Conservation (phyloP, 208 protist genomes). For the Tritrichomonas foetus region DNA sequence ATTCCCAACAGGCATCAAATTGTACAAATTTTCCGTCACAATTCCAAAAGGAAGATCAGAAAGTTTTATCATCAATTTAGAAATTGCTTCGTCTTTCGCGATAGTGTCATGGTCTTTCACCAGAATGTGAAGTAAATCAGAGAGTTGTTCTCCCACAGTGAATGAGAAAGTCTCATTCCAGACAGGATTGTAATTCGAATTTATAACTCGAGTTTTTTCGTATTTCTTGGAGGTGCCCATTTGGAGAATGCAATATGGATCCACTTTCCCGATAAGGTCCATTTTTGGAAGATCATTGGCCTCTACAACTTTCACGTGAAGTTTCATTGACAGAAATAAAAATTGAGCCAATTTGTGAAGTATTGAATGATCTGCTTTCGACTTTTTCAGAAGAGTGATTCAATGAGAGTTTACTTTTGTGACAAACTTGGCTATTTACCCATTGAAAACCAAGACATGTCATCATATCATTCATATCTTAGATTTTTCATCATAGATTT, state of each 20-base stretch:
- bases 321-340: background rate
- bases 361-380: too few species aligned
- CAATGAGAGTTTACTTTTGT: too few species aligned
- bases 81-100: background rate
- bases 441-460: too few species aligned
- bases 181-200: background rate
- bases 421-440: too few species aligned
- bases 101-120: background rate
- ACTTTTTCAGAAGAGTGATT: too few species aligned
- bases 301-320: background rate
- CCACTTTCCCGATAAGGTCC: background rate
- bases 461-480: too few species aligned
- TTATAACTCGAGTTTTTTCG: background rate
- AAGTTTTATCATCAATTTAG: background rate
- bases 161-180: background rate
- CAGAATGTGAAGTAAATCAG: background rate
- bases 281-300: background rate
- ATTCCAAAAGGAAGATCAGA: background rate
- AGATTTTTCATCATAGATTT: background rate
- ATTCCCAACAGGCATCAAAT: background rate
- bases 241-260: background rate
- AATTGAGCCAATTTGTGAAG: too few species aligned
- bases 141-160: background rate
- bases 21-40: background rate
- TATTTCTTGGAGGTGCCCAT: background rate